Conservation (phyloP, 139 green algal genomes). For the Astrephomene gubernaculifera region DNA sequence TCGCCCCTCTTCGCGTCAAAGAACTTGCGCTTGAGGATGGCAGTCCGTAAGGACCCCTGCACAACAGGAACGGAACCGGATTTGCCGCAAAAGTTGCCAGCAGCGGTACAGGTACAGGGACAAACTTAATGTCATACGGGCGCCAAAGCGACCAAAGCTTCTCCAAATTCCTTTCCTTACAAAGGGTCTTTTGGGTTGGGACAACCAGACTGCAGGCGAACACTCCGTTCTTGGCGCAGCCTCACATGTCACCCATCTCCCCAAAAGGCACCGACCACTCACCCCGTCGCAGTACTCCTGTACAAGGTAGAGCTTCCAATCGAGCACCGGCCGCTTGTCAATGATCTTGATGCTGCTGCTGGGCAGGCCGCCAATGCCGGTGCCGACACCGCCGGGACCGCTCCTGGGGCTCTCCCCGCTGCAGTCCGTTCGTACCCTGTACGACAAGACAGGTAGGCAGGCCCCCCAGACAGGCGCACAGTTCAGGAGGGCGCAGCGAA, state of each 20-base stretch:
- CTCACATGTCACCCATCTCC: too few species aligned
- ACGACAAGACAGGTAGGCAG: background rate
- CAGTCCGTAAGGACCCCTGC: slow-evolving; percentile 41
- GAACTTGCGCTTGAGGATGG: slow-evolving; percentile 46
- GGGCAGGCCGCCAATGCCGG: background rate
- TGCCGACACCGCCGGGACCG: background rate
- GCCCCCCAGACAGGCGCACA: background rate
- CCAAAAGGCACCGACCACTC: too few species aligned
- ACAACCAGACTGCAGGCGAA: too few species aligned
- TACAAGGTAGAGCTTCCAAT: slow-evolving; percentile 67
- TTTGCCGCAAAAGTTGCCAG: too few species aligned
- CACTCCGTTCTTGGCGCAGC: too few species aligned
- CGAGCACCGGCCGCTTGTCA: slow-evolving; percentile 34
- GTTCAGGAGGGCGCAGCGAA: too few species aligned
- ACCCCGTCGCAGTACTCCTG: slow-evolving; percentile 55
- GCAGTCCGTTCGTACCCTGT: slow-evolving; percentile 15
- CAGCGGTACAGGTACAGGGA: too few species aligned
- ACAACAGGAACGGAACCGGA: too few species aligned
- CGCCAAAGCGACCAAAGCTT: background rate
- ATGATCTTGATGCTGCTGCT: slow-evolving; percentile 10
- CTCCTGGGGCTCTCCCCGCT: background rate
- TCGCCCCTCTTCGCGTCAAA: slow-evolving; percentile 1
- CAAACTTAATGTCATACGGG: too few species aligned
- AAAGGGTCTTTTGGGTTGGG: too few species aligned
- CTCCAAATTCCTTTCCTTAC: too few species aligned